These are phyloP conservation scores for Halenospora varia DNA, from an alignment of 495 filamentous ascomycete species.

Conservation along the genomic window DNA sequence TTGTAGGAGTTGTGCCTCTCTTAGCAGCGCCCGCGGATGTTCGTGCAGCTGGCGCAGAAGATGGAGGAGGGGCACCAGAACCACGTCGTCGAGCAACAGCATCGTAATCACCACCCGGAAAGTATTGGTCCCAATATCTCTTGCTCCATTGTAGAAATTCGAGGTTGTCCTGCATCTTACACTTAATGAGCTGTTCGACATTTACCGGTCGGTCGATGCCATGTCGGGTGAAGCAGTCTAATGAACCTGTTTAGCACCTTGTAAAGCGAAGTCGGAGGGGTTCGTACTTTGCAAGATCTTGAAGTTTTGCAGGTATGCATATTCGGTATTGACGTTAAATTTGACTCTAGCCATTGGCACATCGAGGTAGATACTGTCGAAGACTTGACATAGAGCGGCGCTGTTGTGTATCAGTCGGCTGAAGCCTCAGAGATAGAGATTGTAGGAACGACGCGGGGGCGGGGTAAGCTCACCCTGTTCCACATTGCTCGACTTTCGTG, in stretches of 20 bases:
- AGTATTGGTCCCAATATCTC: constrained; percentile 97
- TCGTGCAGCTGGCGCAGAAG: constrained; percentile 38
- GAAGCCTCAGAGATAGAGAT: constrained; percentile 6
- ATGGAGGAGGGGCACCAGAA: constrained; percentile 54
- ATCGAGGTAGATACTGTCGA: constrained; percentile 96
- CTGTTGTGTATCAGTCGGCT: constrained; percentile 39
- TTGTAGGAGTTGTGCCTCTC: constrained; percentile 72
- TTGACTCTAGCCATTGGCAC: constrained; percentile 95
- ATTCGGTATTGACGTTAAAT: constrained; percentile 96
- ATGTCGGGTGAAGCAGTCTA: constrained; percentile 82
- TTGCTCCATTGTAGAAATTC: constrained; percentile 98
- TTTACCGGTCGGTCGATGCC: constrained; percentile 81
- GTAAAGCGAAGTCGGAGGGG: background rate
- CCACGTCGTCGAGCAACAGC: constrained; percentile 80
- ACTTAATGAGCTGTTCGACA: constrained; percentile 85
- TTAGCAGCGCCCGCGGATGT: constrained; percentile 52
- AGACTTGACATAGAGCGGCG: constrained; percentile 93
- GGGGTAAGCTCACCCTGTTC: constrained; percentile 75
- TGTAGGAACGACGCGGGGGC: constrained; percentile 28
- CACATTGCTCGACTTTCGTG: constrained; percentile 98
- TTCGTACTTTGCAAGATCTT: constrained; percentile 70
- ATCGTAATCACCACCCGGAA: constrained; percentile 93
- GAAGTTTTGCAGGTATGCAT: constrained; percentile 96
- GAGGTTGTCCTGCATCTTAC: constrained; percentile 99
- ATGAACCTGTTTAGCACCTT: background rate